phyloP scores from a whole-genome alignment of 202 grass and related monocot species.

The Carex arenaria region DNA sequence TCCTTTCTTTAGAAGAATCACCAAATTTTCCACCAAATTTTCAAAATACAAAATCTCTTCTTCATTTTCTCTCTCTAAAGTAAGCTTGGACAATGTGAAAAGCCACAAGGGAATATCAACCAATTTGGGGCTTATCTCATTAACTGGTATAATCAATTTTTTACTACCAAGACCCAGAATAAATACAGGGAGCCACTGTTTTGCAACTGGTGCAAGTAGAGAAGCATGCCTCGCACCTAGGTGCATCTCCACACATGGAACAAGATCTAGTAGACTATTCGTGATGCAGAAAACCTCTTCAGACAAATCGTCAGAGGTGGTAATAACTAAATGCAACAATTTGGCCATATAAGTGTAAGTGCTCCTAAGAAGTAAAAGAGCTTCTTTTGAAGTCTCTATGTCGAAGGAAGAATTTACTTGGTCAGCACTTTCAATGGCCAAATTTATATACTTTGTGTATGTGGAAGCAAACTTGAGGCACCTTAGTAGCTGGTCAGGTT shows the following conservation, averaged over 20 bases:
- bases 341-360: constrained; percentile 80
- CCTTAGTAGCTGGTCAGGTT: constrained; percentile 42
- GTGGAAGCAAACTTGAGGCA: constrained; percentile 60
- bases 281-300: constrained; percentile 58
- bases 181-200: constrained; percentile 74
- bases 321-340: constrained; percentile 66
- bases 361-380: constrained; percentile 49
- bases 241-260: constrained; percentile 47
- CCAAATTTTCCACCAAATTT: constrained; percentile 62
- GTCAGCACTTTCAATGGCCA: constrained; percentile 40
- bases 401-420: constrained; percentile 33
- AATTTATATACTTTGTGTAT: constrained; percentile 45
- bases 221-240: constrained; percentile 45
- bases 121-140: constrained; percentile 23
- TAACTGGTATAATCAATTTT: constrained; percentile 33
- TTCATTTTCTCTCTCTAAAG: constrained; percentile 32
- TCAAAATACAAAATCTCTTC: constrained; percentile 28
- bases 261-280: constrained; percentile 80
- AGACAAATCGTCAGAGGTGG: constrained; percentile 37
- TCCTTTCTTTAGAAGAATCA: constrained; percentile 69
- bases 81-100: constrained; percentile 42
- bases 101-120: constrained; percentile 68
- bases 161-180: constrained; percentile 65
- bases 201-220: constrained; percentile 42
- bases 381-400: constrained; percentile 53